Evolutionary conservation across 148 eudicot species (phyloP), one percentile per base, ranked within the genome.

Genomic region (Silene uniflora): DNA sequence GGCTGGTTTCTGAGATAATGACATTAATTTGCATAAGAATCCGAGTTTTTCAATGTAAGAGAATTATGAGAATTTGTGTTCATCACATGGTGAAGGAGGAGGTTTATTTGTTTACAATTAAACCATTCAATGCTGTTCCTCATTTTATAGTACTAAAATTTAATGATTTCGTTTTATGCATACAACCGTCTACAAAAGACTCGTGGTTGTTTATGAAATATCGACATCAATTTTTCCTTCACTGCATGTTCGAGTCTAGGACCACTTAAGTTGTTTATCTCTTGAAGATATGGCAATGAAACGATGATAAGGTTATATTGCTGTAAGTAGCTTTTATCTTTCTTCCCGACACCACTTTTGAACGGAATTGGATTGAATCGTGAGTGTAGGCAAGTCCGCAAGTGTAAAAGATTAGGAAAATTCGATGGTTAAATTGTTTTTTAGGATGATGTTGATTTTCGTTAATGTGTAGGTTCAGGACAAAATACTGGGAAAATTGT

Each of bases 401-500:
- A 70, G 72, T 73, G 71, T 77, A 52, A 52, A 65, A 54, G 25
- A 73, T 73, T 68, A 11, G 11, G 68, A 62, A 27, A 72, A 47
- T 46, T 60, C 24, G 62, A 39, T 62, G 70, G 47, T 22, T 61
- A 61, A 62, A 22, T 10, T 21, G n/a, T 10, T 24, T n/a, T 64
- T 10, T 35, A 46, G 25, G 66, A 47, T 68, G 71, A 68, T 73
- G 44, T 52, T 71, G 65, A 19, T 56, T 58, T 32, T 49, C 64
- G 16, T 16, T 0, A 67, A 24, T 72, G n/a, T n/a, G 85, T 62
- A 89, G 96, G 89, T 72, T 72, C 91, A 81, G 89, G 88, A 75
- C 87, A 80, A 75, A 84, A 84, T 74, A 92, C 94, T 49, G 90
- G 90, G 69, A 92, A 86, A 79, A 96, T 94, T 47, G 98, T 92